A percentile compares a stretch with the other conserved stretches of the same genome.
phyloP scores from a whole-genome alignment of 1,139 yeast genomes.

The Nakaseomyces uthaithaninus region DNA sequence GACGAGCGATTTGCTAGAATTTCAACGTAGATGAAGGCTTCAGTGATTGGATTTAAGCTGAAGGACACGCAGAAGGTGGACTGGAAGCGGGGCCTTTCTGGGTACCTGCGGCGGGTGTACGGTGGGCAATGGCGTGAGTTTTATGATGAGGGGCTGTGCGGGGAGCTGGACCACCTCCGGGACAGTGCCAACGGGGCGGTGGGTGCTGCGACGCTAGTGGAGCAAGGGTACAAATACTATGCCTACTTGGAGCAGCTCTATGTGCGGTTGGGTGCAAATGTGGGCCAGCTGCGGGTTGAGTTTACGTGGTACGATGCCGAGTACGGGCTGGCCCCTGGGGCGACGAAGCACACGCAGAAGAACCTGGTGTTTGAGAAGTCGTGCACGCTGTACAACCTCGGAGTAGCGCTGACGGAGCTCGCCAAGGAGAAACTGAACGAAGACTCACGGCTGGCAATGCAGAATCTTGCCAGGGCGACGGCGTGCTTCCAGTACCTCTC shows the following conservation, averaged over 20 bases:
- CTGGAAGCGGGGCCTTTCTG: slow-evolving; percentile 28
- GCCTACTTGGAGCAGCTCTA: slow-evolving; percentile 78
- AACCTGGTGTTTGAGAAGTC: slow-evolving; percentile 88
- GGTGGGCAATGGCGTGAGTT: slow-evolving; percentile 30
- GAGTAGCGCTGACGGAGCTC: slow-evolving; percentile 44
- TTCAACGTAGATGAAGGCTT: slow-evolving; percentile 31
- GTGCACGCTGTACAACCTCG: slow-evolving; percentile 68
- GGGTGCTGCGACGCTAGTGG: slow-evolving; percentile 39
- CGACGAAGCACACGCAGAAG: slow-evolving; percentile 48
- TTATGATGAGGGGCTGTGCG: slow-evolving; percentile 24
- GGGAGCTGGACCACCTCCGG: slow-evolving; percentile 26
- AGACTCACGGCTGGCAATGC: slow-evolving; percentile 54
- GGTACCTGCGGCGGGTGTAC: slow-evolving; percentile 26
- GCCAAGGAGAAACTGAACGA: slow-evolving; percentile 37
- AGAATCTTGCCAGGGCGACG: slow-evolving; percentile 64
- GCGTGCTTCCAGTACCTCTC: slow-evolving; percentile 67
- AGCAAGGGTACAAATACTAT: slow-evolving; percentile 61
- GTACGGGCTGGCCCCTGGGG: slow-evolving; percentile 32
- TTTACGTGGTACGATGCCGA: slow-evolving; percentile 79
- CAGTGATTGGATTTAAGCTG: slow-evolving; percentile 19
- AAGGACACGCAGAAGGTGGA: slow-evolving; percentile 29
- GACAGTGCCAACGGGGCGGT: slow-evolving; percentile 40
- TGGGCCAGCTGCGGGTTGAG: slow-evolving; percentile 47
- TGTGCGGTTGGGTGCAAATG: slow-evolving; percentile 59
- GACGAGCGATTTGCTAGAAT: background rate